Percentiles rank a stretch among this genome's conserved stretches.
These are phyloP conservation scores for Viola odorata DNA, from an alignment of 345 rosid genomes.

Conservation along the genomic window DNA sequence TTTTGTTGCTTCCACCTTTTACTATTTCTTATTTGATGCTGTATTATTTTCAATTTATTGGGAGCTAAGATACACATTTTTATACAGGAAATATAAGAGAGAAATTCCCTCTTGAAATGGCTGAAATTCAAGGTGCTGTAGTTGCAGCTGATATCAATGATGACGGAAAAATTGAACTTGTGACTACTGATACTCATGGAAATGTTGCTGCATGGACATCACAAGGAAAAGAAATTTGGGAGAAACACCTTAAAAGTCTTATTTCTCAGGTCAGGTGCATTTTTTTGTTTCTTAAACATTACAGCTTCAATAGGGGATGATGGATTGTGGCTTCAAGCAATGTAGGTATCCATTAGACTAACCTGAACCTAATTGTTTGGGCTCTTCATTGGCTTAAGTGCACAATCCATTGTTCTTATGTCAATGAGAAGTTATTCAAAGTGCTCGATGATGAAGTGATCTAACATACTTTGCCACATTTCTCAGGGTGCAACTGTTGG, in stretches of 20 bases:
- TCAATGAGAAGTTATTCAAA: not conserved
- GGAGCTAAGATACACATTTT: not conserved
- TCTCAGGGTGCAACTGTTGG: constrained; percentile 84
- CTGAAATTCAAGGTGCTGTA: constrained; percentile 94
- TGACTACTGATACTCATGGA: constrained; percentile 94
- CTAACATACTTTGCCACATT: constrained; percentile 20
- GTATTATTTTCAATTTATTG: too few relatives aligned
- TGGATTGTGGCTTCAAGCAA: not conserved
- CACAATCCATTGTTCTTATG: not conserved
- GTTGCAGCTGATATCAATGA: constrained; percentile 98
- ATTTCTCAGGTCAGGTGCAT: constrained; percentile 69
- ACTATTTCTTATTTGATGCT: too few relatives aligned
- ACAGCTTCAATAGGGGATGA: not conserved
- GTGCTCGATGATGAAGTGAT: constrained; percentile 11
- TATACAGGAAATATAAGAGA: constrained; percentile 66
- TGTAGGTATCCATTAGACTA: not conserved
- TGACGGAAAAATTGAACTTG: constrained; percentile 96
- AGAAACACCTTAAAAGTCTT: constrained; percentile 80
- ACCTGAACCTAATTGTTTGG: not conserved
- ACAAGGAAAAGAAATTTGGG: constrained; percentile 89
- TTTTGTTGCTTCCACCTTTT: too few relatives aligned
- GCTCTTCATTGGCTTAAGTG: not conserved
- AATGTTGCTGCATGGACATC: constrained; percentile 99
- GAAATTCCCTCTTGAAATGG: constrained; percentile 96
- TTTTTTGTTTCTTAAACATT: not conserved